Conservation (phyloP, 164 flowering plant genomes). For the Chloranthus sessilifolius region DNA sequence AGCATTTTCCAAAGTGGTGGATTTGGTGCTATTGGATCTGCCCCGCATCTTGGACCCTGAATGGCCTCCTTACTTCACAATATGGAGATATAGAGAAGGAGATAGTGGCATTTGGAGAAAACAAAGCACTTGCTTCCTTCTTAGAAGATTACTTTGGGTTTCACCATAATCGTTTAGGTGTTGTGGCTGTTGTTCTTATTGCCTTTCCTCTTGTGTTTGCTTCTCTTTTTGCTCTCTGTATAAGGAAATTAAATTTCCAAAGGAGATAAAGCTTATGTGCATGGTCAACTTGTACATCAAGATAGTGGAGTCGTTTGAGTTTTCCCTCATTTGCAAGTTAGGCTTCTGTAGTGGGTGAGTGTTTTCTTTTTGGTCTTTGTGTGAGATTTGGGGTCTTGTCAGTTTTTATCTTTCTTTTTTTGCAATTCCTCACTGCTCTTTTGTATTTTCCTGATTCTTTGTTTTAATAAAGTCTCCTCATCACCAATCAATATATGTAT, state of each 20-base stretch:
- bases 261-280: slow-evolving; percentile 27
- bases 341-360: no score
- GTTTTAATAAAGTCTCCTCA: no score
- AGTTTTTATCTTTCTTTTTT: no score
- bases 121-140: slow-evolving; percentile 21
- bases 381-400: no score
- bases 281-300: neutral
- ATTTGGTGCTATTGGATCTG: slow-evolving; percentile 36
- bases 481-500: no score
- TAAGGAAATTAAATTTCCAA: slow-evolving; percentile 34
- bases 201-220: slow-evolving; percentile 24
- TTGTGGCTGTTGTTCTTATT: slow-evolving; percentile 20
- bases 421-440: no score
- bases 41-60: slow-evolving; percentile 48
- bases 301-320: no score
- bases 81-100: slow-evolving; percentile 39
- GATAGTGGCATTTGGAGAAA: slow-evolving; percentile 21
- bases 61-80: slow-evolving; percentile 43
- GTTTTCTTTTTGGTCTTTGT: no score
- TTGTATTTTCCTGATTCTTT: no score
- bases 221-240: slow-evolving; percentile 30
- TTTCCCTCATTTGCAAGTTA: no score
- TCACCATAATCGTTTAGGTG: slow-evolving; percentile 18
- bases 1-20: slow-evolving; percentile 63
- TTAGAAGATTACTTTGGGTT: slow-evolving; percentile 27